These are phyloP conservation scores for Phaeosphaeriaceae sp. DNA, from an alignment of 2,329 filamentous ascomycete species.

Conservation along the genomic window DNA sequence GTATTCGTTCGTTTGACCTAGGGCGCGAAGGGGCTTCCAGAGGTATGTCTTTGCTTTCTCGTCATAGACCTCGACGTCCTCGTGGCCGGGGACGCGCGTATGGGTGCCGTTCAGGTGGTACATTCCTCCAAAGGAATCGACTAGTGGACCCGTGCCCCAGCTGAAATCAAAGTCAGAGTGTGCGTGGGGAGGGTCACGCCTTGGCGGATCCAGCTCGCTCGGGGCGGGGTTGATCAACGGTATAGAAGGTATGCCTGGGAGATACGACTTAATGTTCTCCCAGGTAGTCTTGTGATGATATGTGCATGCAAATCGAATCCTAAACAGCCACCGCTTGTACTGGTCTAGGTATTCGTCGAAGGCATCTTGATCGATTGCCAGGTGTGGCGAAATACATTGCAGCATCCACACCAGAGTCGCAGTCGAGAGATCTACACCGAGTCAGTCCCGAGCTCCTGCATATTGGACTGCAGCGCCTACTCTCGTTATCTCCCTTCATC, in stretches of 20 bases:
- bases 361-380: conserved; percentile 55
- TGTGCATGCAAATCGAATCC: conserved; percentile 38
- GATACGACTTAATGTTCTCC: conserved; percentile 16
- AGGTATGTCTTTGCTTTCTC: conserved; percentile 43
- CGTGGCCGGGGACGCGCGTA: conserved; percentile 54
- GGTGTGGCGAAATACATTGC: conserved; percentile 55
- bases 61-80: conserved; percentile 44
- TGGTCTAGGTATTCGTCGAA: conserved; percentile 50
- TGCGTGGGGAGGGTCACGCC: conserved; percentile 36
- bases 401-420: conserved; percentile 65
- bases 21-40: conserved; percentile 43
- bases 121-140: conserved; percentile 50
- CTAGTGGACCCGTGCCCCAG: conserved; percentile 55
- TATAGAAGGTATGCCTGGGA: conserved; percentile 28
- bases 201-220: conserved; percentile 27
- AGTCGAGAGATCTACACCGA: conserved; percentile 48
- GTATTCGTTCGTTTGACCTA: conserved; percentile 58
- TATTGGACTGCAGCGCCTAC: conserved; percentile 20
- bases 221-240: conserved; percentile 27
- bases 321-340: conserved; percentile 46
- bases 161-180: conserved; percentile 50
- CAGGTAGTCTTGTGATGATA: conserved; percentile 32
- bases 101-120: conserved; percentile 53
- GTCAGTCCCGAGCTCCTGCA: not conserved
- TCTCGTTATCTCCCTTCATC: conserved; percentile 44